A percentile compares a stretch with the other conserved stretches of the same genome.
phyloP scores from a whole-genome alignment of 306 rosid species.

The Trichosanthes truncata region DNA sequence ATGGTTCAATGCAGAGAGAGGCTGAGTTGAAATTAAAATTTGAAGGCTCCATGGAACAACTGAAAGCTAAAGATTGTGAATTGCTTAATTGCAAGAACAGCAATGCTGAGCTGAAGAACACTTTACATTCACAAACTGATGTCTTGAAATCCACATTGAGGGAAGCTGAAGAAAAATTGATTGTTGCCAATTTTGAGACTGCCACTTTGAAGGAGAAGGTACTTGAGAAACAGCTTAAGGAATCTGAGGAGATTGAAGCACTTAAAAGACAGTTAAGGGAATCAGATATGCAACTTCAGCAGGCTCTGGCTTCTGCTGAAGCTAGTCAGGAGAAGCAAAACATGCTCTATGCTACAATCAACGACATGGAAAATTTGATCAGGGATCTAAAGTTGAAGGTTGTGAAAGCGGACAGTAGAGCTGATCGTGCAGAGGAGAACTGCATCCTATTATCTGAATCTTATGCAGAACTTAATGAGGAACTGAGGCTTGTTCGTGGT shows the following conservation, averaged over 20 bases:
- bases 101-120: slow-evolving; percentile 15
- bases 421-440: slow-evolving; percentile 67
- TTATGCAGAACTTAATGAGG: slow-evolving; percentile 56
- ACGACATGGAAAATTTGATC: slow-evolving; percentile 78
- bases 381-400: slow-evolving; percentile 58
- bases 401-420: slow-evolving; percentile 59
- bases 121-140: slow-evolving; percentile 22
- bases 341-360: slow-evolving; percentile 49
- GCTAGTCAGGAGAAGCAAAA: slow-evolving; percentile 78
- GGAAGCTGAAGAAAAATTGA: slow-evolving; percentile 40
- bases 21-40: slow-evolving; percentile 48
- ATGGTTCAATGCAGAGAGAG: slow-evolving; percentile 43
- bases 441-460: slow-evolving; percentile 63
- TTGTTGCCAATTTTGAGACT: slow-evolving; percentile 26
- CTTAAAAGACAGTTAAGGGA: slow-evolving; percentile 54
- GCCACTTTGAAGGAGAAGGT: slow-evolving; percentile 30
- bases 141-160: slow-evolving; percentile 23
- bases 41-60: slow-evolving; percentile 24
- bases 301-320: slow-evolving; percentile 72
- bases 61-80: slow-evolving; percentile 29
- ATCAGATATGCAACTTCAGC: slow-evolving; percentile 42
- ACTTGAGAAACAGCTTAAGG: slow-evolving; percentile 50
- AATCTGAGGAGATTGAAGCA: slow-evolving; percentile 35
- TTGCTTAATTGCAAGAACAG: slow-evolving; percentile 23
- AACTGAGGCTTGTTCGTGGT: slow-evolving; percentile 47